A percentile compares a stretch with the other conserved stretches of the same genome.
These are phyloP conservation scores for Ophiobolus disseminans DNA, from an alignment of 2,329 filamentous ascomycete species.

Conservation along the genomic window DNA sequence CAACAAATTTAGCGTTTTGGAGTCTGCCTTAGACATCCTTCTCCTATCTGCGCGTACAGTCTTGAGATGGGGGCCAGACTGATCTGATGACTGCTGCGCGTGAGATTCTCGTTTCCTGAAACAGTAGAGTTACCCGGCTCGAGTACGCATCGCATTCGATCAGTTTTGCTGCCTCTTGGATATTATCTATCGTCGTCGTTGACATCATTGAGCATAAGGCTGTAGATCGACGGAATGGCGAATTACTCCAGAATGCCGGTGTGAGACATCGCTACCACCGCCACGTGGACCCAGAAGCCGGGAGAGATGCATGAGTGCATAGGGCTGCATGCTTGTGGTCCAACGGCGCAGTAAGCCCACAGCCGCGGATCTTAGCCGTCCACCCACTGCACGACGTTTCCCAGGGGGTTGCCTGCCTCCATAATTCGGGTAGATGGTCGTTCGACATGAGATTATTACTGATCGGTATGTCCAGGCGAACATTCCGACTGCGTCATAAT, in stretches of 20 bases:
- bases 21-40: constrained; percentile 11
- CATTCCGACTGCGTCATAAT: too few relatives aligned
- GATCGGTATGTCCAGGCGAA: neutral
- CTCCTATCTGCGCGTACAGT: constrained; percentile 12
- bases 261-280: constrained; percentile 36
- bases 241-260: constrained; percentile 13
- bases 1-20: constrained; percentile 7
- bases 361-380: constrained; percentile 16
- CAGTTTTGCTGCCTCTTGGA: too few relatives aligned
- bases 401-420: constrained; percentile 5
- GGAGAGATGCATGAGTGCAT: constrained; percentile 43
- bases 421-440: constrained; percentile 1
- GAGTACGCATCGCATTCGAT: too few relatives aligned
- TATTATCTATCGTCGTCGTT: neutral
- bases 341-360: constrained; percentile 37
- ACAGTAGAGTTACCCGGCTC: constrained; percentile 17
- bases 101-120: constrained; percentile 30
- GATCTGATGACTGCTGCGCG: constrained; percentile 20
- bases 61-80: constrained; percentile 19
- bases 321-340: constrained; percentile 39
- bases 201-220: constrained; percentile 9
- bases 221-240: constrained; percentile 3
- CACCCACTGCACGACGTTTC: constrained; percentile 11
- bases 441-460: neutral
- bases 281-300: constrained; percentile 39